Evolutionary conservation across 192 early-diverging fungal species (phyloP), one percentile per base, ranked within the genome.

Genomic region (Oehlia diaphana): DNA sequence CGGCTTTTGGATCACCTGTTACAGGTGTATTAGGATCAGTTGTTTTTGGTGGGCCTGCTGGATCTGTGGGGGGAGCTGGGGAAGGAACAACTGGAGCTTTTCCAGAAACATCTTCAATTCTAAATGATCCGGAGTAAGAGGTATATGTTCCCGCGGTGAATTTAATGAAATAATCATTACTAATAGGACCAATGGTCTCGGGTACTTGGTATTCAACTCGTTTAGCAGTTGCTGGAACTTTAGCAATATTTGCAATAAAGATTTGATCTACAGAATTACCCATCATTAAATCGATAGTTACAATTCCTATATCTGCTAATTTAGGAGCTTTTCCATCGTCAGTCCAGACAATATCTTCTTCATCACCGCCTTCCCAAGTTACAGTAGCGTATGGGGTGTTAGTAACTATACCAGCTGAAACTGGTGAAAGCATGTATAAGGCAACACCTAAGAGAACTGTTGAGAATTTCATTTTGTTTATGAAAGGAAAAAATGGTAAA

Each of bases 381-480:
- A 65, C 23, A 65, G 26, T 3, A 2, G 9, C 1, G 28, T 4
- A 65, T 65, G 64, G 64, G 28, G 9, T 65, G 9, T 65, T 12
- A 28, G 64, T 65, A 65, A 9, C 0, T 28, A 65, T 26, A 65
- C 26, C 26, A 0, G 64, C 64, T 65, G 9, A 9, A 65, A 13
- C 13, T 9, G 64, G 13, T 28, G n/a, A 65, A 28, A 65, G 3
- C 28, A 65, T 33, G 28, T 13, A 23, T 65, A 65, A 28, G 13
- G 28, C 3, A 13, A 9, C n/a, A 65, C 9, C 12, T 12, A 65
- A 65, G 64, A 58, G 53, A 19, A 16, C 21, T 19, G 64, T 13
- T 28, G 28, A 9, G 64, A 65, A 31, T 65, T 65, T 65, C 64
- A 65, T 65, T 65, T 65, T 65, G 42, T 44, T 44, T 44, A 44